Base-by-base conservation (phyloP, 1,284 basidiomycete genomes). In the Clitocybe nebularis region DNA sequence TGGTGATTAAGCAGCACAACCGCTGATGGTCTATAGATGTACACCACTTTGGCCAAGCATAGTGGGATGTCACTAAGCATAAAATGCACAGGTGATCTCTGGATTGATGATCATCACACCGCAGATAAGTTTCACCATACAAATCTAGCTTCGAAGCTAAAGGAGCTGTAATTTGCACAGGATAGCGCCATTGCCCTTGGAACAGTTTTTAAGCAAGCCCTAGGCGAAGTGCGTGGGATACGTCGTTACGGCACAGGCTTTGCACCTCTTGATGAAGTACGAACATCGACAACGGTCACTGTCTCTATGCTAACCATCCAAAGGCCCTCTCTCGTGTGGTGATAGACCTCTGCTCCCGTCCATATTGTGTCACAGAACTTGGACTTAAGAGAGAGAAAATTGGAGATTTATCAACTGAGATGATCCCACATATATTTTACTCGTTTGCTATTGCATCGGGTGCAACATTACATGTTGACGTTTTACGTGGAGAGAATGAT, bases 21-120 rank as follows among this genome's bases (percentile, higher is more conserved):
- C 16, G 34, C 38, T 22, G n/a, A 39, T 40, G 10, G 44, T 48
- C 22, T n/a, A 38, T 35, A 96, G 93, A 97, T 97, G 93, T 91
- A 90, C 59, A 84, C 90, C 52, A 93, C 93, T 1, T 77, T 97
- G 3, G 93, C 93, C 28, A 96, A 96, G 63, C 93, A 97, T 68
- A 81, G 89, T 8, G 90, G 91, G 49, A 88, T 94, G 81, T 93
- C 90, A 0, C 72, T 99, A 43, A 81, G 77, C 9, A 75, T 99
- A 66, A 85, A 87, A 56, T 98, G 93, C 66, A 83, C 89, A 57
- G 96, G 96, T 38, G 96, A 99, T 66, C 74, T 99, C 11, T 91
- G 87, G 81, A 97, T 99, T 49, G 96, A 99, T 67, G 96, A 99
- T 69, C 96, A 99, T 64, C 96, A 99, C 70, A 93, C 95, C 34